Evolutionary conservation across 164 flowering plant species (phyloP).

Genomic region (Platanus orientalis): DNA sequence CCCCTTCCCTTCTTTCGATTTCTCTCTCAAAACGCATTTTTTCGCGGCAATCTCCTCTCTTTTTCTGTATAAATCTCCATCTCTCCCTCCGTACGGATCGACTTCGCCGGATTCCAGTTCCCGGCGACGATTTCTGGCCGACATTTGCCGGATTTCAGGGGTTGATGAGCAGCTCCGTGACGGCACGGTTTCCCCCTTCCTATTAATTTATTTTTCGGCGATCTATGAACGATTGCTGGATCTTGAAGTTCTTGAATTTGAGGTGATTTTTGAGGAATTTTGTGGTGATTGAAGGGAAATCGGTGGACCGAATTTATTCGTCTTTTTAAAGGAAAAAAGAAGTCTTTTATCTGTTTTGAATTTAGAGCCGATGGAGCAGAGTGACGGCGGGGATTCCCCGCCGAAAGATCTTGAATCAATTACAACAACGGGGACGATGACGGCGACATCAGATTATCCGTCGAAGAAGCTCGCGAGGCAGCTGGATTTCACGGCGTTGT

Average conservation of each 20-base stretch:
- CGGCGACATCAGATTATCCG: conserved; percentile 32
- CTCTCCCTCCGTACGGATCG: not conserved
- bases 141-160: conserved; percentile 18
- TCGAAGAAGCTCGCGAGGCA: conserved; percentile 84
- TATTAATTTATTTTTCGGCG: not conserved
- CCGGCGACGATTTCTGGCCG: conserved; percentile 5
- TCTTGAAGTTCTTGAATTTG: conserved; percentile 24
- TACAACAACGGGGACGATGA: conserved; percentile 7
- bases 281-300: conserved; percentile 13
- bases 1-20: conserved; percentile 9
- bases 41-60: conserved; percentile 2
- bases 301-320: conserved; percentile 14
- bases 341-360: conserved; percentile 8
- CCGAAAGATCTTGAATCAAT: conserved; percentile 38
- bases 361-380: conserved; percentile 49
- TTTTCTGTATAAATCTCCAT: not conserved
- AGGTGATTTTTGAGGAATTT: conserved; percentile 19
- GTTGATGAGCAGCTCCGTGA: not conserved
- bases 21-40: conserved; percentile 8
- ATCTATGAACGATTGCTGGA: conserved; percentile 13
- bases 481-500: conserved; percentile 65
- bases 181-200: not conserved
- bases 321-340: not conserved
- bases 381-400: conserved; percentile 50
- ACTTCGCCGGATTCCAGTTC: conserved; percentile 5